Evolutionary conservation across 495 filamentous ascomycete genomes (phyloP).

Genomic region (Penicillium cataractarum): DNA sequence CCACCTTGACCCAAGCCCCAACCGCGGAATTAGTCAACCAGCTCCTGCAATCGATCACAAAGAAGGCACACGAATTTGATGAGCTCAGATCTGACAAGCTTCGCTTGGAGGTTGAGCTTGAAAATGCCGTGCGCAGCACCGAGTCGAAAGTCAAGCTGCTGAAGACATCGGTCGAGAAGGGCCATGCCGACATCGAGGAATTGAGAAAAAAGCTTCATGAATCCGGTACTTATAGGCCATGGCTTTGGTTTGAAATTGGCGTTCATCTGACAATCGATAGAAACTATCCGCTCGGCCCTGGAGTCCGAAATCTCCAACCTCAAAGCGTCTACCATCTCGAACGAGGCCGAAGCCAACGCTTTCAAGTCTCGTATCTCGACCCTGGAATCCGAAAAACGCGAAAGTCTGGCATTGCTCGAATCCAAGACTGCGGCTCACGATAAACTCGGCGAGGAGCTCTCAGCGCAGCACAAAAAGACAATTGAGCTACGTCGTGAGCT

Average conservation of each 20-base stretch:
- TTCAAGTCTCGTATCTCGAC: constrained; percentile 79
- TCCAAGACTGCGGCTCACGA: constrained; percentile 88
- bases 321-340: constrained; percentile 74
- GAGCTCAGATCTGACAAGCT: constrained; percentile 80
- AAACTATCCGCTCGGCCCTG: constrained; percentile 64
- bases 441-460: constrained; percentile 80
- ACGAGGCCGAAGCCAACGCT: constrained; percentile 73
- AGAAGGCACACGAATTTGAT: constrained; percentile 80
- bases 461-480: constrained; percentile 83
- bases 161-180: constrained; percentile 79
- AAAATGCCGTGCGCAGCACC: constrained; percentile 77
- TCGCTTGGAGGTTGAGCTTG: constrained; percentile 86
- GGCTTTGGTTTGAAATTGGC: background rate
- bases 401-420: constrained; percentile 84
- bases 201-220: constrained; percentile 76
- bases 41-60: constrained; percentile 67
- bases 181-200: constrained; percentile 75
- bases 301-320: constrained; percentile 81
- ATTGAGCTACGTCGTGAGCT: constrained; percentile 80
- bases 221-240: constrained; percentile 61
- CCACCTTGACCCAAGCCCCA: constrained; percentile 67
- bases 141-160: constrained; percentile 80
- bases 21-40: constrained; percentile 75
- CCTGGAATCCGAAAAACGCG: constrained; percentile 88
- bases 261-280: constrained; percentile 43